Evolutionary conservation across 129 eudicot genomes (phyloP).

Genomic region (Escallonia rubra): DNA sequence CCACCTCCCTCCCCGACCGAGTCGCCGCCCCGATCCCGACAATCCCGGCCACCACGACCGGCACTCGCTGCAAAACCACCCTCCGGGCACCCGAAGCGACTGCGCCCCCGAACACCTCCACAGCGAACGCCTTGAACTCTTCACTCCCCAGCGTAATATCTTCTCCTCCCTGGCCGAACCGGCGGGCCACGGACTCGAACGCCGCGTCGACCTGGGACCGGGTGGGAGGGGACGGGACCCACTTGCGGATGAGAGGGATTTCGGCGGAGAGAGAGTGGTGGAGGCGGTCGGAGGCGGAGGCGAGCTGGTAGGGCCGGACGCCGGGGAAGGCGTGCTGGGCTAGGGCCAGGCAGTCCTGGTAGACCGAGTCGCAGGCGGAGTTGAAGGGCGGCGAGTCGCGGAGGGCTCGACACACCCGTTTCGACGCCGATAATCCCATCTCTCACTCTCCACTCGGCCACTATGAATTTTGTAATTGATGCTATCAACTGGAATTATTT

Average conservation of each 20-base stretch:
- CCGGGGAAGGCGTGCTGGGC: slow-evolving; percentile 71
- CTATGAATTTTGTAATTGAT: neutral
- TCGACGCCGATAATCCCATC: slow-evolving; percentile 65
- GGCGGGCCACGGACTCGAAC: slow-evolving; percentile 12
- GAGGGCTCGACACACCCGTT: slow-evolving; percentile 42
- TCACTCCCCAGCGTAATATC: slow-evolving; percentile 22
- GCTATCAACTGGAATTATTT: too few species aligned
- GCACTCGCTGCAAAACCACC: slow-evolving; percentile 36
- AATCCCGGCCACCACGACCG: slow-evolving; percentile 58
- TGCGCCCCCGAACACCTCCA: slow-evolving; percentile 42
- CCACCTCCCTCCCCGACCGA: slow-evolving; percentile 32
- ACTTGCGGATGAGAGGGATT: slow-evolving; percentile 39
- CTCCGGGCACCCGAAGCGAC: slow-evolving; percentile 41
- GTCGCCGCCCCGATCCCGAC: slow-evolving; percentile 56
- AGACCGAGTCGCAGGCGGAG: slow-evolving; percentile 55
- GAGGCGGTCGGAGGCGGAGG: slow-evolving; percentile 56
- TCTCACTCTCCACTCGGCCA: neutral
- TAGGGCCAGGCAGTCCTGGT: slow-evolving; percentile 32
- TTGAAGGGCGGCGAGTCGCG: slow-evolving; percentile 52
- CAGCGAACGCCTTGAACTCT: slow-evolving; percentile 51
- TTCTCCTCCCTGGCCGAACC: neutral
- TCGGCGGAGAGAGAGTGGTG: slow-evolving; percentile 38
- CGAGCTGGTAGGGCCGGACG: slow-evolving; percentile 64
- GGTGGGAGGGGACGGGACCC: slow-evolving; percentile 59
- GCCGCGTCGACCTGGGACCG: slow-evolving; percentile 58